These are phyloP conservation scores for Arthrobotrys entomopaga DNA, from an alignment of 2,329 filamentous ascomycete genomes.

Conservation along the genomic window DNA sequence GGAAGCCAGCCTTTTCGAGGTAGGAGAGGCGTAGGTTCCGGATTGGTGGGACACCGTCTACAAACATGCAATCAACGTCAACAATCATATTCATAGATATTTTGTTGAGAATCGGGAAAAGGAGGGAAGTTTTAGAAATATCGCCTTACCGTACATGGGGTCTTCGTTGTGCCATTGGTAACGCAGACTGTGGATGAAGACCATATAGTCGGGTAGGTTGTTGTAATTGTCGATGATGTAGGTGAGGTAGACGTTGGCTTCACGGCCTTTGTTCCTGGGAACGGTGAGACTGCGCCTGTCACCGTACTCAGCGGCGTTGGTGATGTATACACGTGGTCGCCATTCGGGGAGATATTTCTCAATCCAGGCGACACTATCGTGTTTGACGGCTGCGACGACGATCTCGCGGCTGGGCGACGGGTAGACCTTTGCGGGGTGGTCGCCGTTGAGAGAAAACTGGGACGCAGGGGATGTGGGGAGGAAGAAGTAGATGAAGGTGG, in stretches of 20 bases:
- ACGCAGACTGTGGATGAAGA: conserved; percentile 49
- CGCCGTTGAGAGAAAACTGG: background rate
- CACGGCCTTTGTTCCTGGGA: conserved; percentile 68
- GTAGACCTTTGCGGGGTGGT: conserved; percentile 11
- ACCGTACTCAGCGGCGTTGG: conserved; percentile 39
- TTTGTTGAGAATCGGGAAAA: background rate
- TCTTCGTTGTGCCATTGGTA: conserved; percentile 56
- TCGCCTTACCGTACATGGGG: conserved; percentile 64
- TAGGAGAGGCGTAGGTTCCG: conserved; percentile 56
- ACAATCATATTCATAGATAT: background rate
- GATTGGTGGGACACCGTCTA: conserved; percentile 37
- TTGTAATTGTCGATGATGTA: conserved; percentile 74
- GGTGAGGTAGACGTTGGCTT: conserved; percentile 72
- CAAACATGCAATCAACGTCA: background rate
- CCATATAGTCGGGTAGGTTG: conserved; percentile 59
- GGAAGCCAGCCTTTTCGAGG: conserved; percentile 69
- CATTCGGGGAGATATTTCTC: conserved; percentile 62
- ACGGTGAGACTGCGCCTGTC: conserved; percentile 42
- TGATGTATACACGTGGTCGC: conserved; percentile 56
- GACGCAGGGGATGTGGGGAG: conserved; percentile 31
- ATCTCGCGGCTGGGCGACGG: conserved; percentile 56
- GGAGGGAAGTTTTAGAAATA: background rate
- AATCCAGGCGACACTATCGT: conserved; percentile 63
- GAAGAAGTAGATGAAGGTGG: conserved; percentile 41
- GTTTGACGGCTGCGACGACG: conserved; percentile 60